These are phyloP conservation scores for Rhododendron henanense DNA, from an alignment of 148 eudicot species.

Conservation along the genomic window DNA sequence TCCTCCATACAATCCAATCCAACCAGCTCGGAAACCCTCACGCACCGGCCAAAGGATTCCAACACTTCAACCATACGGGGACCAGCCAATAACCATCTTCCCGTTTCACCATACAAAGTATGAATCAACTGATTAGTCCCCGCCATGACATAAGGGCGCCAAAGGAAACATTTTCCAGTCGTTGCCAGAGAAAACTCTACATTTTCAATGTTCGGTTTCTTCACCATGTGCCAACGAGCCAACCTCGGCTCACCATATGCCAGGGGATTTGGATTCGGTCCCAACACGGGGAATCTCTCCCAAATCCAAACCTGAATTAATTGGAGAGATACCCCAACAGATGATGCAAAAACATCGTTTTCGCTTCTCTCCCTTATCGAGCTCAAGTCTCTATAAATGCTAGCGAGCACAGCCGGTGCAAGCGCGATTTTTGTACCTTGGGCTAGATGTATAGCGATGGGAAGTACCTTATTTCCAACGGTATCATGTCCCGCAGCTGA, in stretches of 20 bases:
- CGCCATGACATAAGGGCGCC: slow-evolving; percentile 38
- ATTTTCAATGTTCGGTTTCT: not conserved
- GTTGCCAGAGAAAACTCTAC: slow-evolving; percentile 9
- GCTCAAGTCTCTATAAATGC: slow-evolving; percentile 15
- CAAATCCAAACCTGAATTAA: slow-evolving; percentile 52
- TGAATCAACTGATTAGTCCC: slow-evolving; percentile 12
- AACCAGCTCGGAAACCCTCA: slow-evolving; percentile 35
- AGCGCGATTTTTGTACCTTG: slow-evolving; percentile 10
- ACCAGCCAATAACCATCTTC: slow-evolving; percentile 8
- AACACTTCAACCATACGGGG: slow-evolving; percentile 10
- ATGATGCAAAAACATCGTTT: not conserved
- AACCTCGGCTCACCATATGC: slow-evolving; percentile 7
- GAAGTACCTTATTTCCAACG: not conserved
- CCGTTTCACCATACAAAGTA: slow-evolving; percentile 18
- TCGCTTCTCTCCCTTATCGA: not conserved
- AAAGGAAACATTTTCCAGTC: slow-evolving; percentile 14
- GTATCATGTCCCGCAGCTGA: not conserved
- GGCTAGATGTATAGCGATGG: slow-evolving; percentile 8
- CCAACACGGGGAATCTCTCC: slow-evolving; percentile 37
- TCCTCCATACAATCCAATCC: slow-evolving; percentile 39
- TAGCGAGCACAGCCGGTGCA: slow-evolving; percentile 12
- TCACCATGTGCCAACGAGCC: slow-evolving; percentile 27
- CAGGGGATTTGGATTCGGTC: not conserved
- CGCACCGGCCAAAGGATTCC: slow-evolving; percentile 26
- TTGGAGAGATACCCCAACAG: slow-evolving; percentile 26